Percentiles rank a stretch among this genome's conserved stretches.
Conservation (phyloP, 2,329 filamentous ascomycete genomes). For the Akanthomyces muscarius region DNA sequence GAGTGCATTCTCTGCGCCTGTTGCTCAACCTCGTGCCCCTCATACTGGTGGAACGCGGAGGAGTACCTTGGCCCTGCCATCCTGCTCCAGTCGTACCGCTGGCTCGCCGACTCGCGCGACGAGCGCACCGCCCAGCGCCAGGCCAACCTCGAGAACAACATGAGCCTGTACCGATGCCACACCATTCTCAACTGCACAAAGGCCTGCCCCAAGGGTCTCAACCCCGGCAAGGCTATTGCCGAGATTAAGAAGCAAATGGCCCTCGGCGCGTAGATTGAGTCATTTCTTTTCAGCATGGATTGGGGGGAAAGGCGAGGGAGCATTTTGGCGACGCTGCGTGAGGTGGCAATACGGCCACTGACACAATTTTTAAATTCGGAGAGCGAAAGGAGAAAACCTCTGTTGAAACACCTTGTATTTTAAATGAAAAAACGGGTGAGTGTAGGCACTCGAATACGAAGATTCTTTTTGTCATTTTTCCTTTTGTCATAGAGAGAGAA, state of each 20-base stretch:
- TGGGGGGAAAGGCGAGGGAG: not conserved
- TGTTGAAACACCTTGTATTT: slow-evolving; percentile 1
- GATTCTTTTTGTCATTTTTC: not conserved
- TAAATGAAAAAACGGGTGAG: not conserved
- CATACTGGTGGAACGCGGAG: slow-evolving; percentile 99
- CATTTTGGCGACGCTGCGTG: not conserved
- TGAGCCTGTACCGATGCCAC: slow-evolving; percentile 98
- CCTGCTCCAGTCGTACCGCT: slow-evolving; percentile 95
- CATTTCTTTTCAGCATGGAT: not conserved
- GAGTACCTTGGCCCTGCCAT: slow-evolving; percentile 97
- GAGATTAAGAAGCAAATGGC: slow-evolving; percentile 99
- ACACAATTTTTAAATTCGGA: not conserved
- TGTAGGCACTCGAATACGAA: slow-evolving; percentile 1
- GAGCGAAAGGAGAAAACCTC: not conserved
- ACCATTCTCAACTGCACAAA: slow-evolving; percentile 98
- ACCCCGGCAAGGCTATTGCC: slow-evolving; percentile 90
- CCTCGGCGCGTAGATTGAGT: slow-evolving; percentile 32
- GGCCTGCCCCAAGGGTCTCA: slow-evolving; percentile 97
- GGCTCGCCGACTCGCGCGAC: slow-evolving; percentile 92
- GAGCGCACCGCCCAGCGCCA: slow-evolving; percentile 85
- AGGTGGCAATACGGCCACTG: not conserved
- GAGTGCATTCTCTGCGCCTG: slow-evolving; percentile 99
- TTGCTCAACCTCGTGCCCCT: slow-evolving; percentile 99
- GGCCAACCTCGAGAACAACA: slow-evolving; percentile 91
- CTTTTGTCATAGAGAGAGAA: slow-evolving; percentile 4